Conservation (phyloP, 2,329 filamentous ascomycete genomes). For the Pestalotiopsis sp. region DNA sequence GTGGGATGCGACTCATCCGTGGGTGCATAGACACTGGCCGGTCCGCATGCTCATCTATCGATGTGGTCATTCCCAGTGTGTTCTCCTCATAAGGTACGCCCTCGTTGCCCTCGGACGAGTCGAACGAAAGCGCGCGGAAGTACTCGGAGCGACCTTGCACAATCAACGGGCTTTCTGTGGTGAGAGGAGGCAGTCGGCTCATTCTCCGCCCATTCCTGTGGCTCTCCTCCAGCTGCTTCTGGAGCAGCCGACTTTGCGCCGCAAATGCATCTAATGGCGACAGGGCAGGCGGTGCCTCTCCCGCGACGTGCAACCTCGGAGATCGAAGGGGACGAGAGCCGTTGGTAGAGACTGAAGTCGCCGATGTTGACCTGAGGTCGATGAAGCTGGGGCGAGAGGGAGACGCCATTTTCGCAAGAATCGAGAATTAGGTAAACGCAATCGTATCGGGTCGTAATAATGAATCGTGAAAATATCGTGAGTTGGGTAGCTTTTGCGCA, state of each 20-base stretch:
- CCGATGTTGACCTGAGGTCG: conserved; percentile 62
- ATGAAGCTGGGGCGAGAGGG: conserved; percentile 57
- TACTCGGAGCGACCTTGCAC: conserved; percentile 77
- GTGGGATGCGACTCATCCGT: conserved; percentile 67
- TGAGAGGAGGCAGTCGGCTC: conserved; percentile 83
- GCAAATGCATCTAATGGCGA: conserved; percentile 96
- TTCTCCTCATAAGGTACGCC: conserved; percentile 39
- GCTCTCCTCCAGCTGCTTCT: conserved; percentile 82
- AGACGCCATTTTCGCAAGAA: conserved; percentile 45
- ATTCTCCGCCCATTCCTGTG: conserved; percentile 75
- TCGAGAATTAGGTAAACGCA: neutral
- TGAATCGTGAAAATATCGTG: neutral
- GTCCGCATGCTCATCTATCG: conserved; percentile 56
- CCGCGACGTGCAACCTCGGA: conserved; percentile 76
- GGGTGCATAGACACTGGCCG: conserved; percentile 77
- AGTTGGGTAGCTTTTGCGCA: neutral
- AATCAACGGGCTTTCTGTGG: conserved; percentile 79
- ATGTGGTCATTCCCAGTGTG: conserved; percentile 53
- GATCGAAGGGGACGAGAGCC: conserved; percentile 64
- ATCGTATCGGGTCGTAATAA: neutral
- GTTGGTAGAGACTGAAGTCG: conserved; percentile 47
- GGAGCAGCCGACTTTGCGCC: conserved; percentile 84
- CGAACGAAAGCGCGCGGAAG: conserved; percentile 75
- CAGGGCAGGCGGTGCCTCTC: conserved; percentile 83
- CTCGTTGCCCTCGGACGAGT: conserved; percentile 55